Evolutionary conservation across 306 rosid genomes (phyloP), one percentile per base, ranked within the genome.

Genomic region (Sophora flavescens): DNA sequence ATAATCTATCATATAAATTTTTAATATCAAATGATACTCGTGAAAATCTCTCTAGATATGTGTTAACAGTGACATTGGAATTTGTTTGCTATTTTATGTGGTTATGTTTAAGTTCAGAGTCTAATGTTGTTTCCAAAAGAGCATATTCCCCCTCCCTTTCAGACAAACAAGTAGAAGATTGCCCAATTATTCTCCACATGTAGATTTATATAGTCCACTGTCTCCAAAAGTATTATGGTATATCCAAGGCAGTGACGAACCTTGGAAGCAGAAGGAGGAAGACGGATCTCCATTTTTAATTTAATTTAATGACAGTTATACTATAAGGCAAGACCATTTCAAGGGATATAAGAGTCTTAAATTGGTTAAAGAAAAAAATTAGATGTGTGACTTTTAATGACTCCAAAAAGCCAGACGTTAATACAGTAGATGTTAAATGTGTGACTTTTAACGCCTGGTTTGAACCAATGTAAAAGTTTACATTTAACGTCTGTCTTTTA

Each of bases 161-260:
- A 28, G 52, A 51, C 39, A 51, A 62, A 51, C 48, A 36, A 15
- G 11, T 28, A 56, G 53, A 64, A 56, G 2, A 33, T 32, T 60
- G 6, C 68, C 69, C 78, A 70, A 65, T 50, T 36, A 60, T 78
- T 77, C 35, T 44, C 33, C 65, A 44, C 51, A 1, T 79, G 90
- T 91, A 92, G 97, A 92, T 78, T 16, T 88, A 80, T 88, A 88
- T 67, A 81, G 90, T 53, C 86, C 96, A 56, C 45, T 90, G 78
- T 92, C 97, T 75, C 96, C 97, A 13, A 86, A 87, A 82, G 96
- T 88, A 73, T 88, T 93, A 1, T 88, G 96, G 96, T 92, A 79
- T 83, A 70, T 87, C 69, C 93, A 84, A 78, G 86, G 85, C 12
- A n/a, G n/a, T n/a, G n/a, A n/a, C n/a, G 96, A 92, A 74, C 44